Evolutionary conservation across 2,329 filamentous ascomycete genomes (phyloP).

Genomic region (Trichoderma guizhouense): DNA sequence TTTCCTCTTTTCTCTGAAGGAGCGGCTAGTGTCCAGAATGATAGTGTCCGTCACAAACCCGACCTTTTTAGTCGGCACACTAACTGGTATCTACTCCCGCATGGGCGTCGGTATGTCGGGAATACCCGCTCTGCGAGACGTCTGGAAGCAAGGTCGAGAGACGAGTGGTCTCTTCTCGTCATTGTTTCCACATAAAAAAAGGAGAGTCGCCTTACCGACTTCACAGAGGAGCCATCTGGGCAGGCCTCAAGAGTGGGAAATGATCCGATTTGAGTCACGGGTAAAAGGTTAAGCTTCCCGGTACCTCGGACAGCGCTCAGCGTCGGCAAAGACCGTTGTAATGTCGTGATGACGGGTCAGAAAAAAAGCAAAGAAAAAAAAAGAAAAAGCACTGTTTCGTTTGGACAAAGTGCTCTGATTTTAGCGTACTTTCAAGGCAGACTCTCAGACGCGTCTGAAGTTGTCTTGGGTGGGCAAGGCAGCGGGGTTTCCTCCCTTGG

Average conservation of each 20-base stretch:
- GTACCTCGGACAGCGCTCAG: not conserved
- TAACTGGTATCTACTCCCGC: constrained; percentile 1
- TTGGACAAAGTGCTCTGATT: not conserved
- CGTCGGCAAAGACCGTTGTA: not conserved
- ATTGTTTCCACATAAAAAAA: constrained; percentile 16
- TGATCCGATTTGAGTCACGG: constrained; percentile 13
- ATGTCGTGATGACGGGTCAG: not conserved
- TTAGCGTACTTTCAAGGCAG: constrained; percentile 1
- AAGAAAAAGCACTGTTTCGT: not conserved
- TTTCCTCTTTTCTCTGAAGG: not conserved
- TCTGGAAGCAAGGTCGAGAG: not conserved
- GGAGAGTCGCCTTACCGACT: constrained; percentile 15
- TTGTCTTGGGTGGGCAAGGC: not conserved
- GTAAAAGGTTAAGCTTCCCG: not conserved
- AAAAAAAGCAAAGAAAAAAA: not conserved
- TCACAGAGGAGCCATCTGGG: constrained; percentile 1
- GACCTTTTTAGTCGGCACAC: constrained; percentile 7
- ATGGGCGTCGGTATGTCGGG: constrained; percentile 11
- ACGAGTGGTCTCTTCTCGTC: not conserved
- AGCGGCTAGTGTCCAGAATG: not conserved
- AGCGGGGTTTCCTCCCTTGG: not conserved
- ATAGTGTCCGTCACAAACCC: not conserved
- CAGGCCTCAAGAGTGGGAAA: not conserved
- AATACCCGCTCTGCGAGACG: constrained; percentile 12
- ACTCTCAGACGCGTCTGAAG: constrained; percentile 1